Conservation (phyloP, 2,329 filamentous ascomycete genomes). For the Claviceps fusiformis region DNA sequence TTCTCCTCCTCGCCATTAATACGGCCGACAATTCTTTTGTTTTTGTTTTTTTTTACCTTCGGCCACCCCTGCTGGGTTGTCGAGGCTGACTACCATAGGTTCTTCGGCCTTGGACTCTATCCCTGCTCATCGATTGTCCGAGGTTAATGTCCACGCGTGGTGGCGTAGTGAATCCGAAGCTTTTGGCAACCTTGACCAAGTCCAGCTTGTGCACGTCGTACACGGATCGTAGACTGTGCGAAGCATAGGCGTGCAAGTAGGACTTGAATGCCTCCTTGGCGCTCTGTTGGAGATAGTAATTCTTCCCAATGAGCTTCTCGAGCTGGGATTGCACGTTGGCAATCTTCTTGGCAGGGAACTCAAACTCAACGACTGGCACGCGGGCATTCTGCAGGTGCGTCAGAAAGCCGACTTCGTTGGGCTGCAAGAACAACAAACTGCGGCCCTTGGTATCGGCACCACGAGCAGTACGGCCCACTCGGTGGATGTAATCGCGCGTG, state of each 20-base stretch:
- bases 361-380: conserved; percentile 90
- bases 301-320: conserved; percentile 85
- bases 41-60: conserved; percentile 1
- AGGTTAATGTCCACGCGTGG: conserved; percentile 72
- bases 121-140: conserved; percentile 65
- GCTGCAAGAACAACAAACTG: conserved; percentile 86
- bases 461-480: conserved; percentile 86
- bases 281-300: conserved; percentile 92
- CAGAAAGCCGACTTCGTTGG: conserved; percentile 83
- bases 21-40: background rate
- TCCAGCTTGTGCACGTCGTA: conserved; percentile 80
- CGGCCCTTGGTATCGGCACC: conserved; percentile 73
- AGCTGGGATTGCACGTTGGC: conserved; percentile 81
- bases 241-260: conserved; percentile 91
- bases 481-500: conserved; percentile 83
- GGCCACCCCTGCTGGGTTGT: conserved; percentile 27
- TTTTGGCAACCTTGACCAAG: conserved; percentile 69
- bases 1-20: background rate
- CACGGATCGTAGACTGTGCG: conserved; percentile 41
- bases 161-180: conserved; percentile 67
- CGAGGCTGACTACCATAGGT: conserved; percentile 68
- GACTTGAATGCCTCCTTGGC: conserved; percentile 69
- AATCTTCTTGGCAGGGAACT: conserved; percentile 86
- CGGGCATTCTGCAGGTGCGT: conserved; percentile 80
- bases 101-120: conserved; percentile 51